Evolutionary conservation across 352 stramenopile species (phyloP).

Genomic region (Pythium graminicola): DNA sequence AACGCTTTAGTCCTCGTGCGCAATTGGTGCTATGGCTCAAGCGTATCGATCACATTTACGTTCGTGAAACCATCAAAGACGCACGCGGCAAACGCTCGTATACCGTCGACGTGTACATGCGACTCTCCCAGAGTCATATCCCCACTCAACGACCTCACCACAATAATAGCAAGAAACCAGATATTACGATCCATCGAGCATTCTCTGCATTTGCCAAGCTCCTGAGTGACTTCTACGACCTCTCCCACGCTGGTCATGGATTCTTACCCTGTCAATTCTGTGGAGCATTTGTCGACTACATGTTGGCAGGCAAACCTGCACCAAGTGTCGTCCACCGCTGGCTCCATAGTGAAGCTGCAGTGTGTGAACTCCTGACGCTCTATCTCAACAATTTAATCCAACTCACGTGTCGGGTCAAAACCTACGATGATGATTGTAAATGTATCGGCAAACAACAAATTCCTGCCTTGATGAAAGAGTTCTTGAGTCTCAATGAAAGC

Average conservation of each 20-base stretch:
- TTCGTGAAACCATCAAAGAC: background rate
- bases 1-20: constrained; percentile 7
- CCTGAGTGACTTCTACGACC: constrained; percentile 18
- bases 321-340: constrained; percentile 7
- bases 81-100: constrained; percentile 31
- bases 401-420: constrained; percentile 6
- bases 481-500: background rate
- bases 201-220: constrained; percentile 56
- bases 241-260: constrained; percentile 7
- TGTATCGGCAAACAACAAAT: constrained; percentile 5
- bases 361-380: constrained; percentile 6
- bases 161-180: constrained; percentile 16
- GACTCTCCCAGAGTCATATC: constrained; percentile 34
- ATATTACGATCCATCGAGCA: constrained; percentile 38
- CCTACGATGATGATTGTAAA: constrained; percentile 2
- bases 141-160: constrained; percentile 13
- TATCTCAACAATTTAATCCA: constrained; percentile 12
- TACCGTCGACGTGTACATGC: constrained; percentile 45
- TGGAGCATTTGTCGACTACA: constrained; percentile 7
- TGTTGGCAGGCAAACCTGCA: background rate
- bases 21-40: constrained; percentile 14
- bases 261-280: constrained; percentile 15
- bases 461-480: constrained; percentile 4
- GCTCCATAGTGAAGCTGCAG: constrained; percentile 1
- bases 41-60: constrained; percentile 13